These are phyloP conservation scores for Monosporozyma yasuniensis DNA, from an alignment of 805 yeast species.

Conservation along the genomic window DNA sequence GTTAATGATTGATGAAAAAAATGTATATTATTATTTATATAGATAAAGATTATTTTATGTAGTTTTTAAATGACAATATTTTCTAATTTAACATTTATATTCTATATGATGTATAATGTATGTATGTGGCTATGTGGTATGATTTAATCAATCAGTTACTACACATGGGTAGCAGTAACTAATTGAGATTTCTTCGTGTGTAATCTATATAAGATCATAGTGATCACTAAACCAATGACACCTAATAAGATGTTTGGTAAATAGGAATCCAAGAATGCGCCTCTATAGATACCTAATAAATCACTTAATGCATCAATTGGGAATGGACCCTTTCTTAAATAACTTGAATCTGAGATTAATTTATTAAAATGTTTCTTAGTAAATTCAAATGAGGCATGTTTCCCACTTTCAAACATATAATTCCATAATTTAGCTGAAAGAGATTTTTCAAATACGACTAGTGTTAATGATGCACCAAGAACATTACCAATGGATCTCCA, in stretches of 20 bases:
- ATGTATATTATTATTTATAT: neutral
- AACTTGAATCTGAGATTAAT: slow-evolving; percentile 24
- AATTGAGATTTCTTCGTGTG: slow-evolving; percentile 4
- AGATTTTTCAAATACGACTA: slow-evolving; percentile 32
- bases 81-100: neutral
- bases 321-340: slow-evolving; percentile 18
- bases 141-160: neutral
- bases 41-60: too few relatives aligned
- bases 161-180: neutral
- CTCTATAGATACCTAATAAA: slow-evolving; percentile 19
- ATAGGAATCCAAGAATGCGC: slow-evolving; percentile 24
- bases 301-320: slow-evolving; percentile 10
- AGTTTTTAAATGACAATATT: neutral
- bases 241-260: slow-evolving; percentile 20
- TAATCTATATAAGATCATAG: slow-evolving; percentile 11
- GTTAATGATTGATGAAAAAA: neutral
- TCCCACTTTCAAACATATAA: slow-evolving; percentile 20
- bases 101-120: neutral
- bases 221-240: slow-evolving; percentile 12
- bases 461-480: slow-evolving; percentile 37
- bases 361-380: slow-evolving; percentile 16
- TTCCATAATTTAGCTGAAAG: slow-evolving; percentile 26
- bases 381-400: slow-evolving; percentile 10
- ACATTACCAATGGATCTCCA: slow-evolving; percentile 43
- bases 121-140: too few relatives aligned